A percentile compares a stretch with the other conserved stretches of the same genome.
Evolutionary conservation across 495 filamentous ascomycete genomes (phyloP).

Genomic region (Aspergillus ellipticus): DNA sequence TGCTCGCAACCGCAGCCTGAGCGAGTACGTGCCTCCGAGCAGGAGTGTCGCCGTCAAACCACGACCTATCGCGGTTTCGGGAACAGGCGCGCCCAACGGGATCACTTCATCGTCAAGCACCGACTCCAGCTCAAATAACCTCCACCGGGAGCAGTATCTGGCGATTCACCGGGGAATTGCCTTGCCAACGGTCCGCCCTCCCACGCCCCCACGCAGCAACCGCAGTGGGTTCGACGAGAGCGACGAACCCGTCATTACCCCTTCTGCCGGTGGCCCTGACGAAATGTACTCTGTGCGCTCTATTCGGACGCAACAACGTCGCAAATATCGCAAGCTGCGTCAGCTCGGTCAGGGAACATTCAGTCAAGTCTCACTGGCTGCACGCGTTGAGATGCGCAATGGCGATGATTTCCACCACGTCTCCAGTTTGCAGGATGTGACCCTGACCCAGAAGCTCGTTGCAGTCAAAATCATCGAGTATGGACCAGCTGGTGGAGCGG

Average conservation of each 20-base stretch:
- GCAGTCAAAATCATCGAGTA: constrained; percentile 95
- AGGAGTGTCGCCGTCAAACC: constrained; percentile 56
- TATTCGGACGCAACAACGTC: constrained; percentile 40
- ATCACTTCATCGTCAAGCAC: constrained; percentile 39
- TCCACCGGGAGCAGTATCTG: constrained; percentile 80
- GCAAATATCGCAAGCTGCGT: constrained; percentile 69
- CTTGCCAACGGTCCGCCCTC: constrained; percentile 54
- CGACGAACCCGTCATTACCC: constrained; percentile 32
- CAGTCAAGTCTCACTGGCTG: constrained; percentile 87
- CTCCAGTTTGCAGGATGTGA: constrained; percentile 43
- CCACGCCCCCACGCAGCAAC: constrained; percentile 68
- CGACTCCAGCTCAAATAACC: constrained; percentile 42
- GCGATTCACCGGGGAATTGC: constrained; percentile 71
- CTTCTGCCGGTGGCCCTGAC: constrained; percentile 18
- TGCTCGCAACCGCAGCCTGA: constrained; percentile 73
- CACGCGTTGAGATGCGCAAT: constrained; percentile 46
- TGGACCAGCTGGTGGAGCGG: constrained; percentile 85
- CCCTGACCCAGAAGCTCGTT: constrained; percentile 65
- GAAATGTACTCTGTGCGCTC: constrained; percentile 46
- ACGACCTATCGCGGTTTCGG: constrained; percentile 70
- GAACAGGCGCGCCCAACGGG: constrained; percentile 38
- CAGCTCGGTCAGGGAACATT: constrained; percentile 91
- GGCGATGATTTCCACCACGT: constrained; percentile 20
- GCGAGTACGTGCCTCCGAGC: constrained; percentile 77
- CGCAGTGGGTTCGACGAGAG: constrained; percentile 38